These are phyloP conservation scores for Sarocladium brachiariae DNA, from an alignment of 2,329 filamentous ascomycete genomes.

Conservation along the genomic window DNA sequence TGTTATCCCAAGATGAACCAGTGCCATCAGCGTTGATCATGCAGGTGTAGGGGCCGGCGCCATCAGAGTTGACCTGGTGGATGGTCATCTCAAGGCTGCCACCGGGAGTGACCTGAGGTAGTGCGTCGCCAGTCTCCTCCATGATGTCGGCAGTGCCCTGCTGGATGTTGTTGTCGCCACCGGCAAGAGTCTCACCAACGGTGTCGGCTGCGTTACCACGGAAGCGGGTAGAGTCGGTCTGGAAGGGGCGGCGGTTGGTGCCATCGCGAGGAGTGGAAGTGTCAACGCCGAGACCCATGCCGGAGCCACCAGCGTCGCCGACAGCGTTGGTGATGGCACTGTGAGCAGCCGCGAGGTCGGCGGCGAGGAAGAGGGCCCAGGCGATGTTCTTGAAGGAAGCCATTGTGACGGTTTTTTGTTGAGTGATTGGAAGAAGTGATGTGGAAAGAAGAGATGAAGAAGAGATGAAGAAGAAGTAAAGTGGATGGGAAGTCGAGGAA, in stretches of 20 bases:
- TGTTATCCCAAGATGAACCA: constrained; percentile 39
- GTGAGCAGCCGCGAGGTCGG: constrained; percentile 53
- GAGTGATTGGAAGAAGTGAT: neutral
- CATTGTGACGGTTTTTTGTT: constrained; percentile 24
- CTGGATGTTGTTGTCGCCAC: constrained; percentile 55
- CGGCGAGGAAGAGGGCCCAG: constrained; percentile 45
- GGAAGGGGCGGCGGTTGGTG: constrained; percentile 58
- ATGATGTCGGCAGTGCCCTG: constrained; percentile 51
- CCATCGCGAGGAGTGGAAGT: constrained; percentile 53
- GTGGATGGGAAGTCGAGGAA: neutral
- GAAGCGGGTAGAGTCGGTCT: constrained; percentile 59
- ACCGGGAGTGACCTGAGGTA: constrained; percentile 44
- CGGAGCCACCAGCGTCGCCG: constrained; percentile 50
- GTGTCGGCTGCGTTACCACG: constrained; percentile 52
- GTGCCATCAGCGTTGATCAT: constrained; percentile 58
- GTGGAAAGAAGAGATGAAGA: neutral
- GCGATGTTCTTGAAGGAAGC: constrained; percentile 19
- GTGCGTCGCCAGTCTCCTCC: constrained; percentile 31
- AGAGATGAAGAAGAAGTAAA: neutral
- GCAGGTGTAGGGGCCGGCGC: constrained; percentile 43
- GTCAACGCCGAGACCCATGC: constrained; percentile 42
- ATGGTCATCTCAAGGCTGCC: constrained; percentile 24
- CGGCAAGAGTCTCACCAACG: constrained; percentile 54
- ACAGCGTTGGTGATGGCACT: constrained; percentile 51
- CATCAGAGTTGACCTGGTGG: constrained; percentile 8